These are phyloP conservation scores for Rubia balearica DNA, from an alignment of 305 asterid genomes.

Conservation along the genomic window DNA sequence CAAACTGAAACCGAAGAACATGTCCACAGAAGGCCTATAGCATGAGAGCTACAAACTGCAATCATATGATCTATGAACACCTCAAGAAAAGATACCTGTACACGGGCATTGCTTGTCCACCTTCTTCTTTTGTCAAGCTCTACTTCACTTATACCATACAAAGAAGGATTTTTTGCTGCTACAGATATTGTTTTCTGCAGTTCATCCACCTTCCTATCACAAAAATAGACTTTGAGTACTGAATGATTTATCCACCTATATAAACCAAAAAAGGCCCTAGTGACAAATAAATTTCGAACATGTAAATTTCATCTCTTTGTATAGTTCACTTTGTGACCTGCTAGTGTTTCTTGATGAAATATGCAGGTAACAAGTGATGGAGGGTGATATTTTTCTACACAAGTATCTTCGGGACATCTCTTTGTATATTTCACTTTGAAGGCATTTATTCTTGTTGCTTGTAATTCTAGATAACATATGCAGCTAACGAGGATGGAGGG, in stretches of 20 bases:
- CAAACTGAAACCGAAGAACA: neutral
- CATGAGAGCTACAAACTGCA: slow-evolving; percentile 1
- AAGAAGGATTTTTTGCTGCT: slow-evolving; percentile 76
- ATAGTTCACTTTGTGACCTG: neutral
- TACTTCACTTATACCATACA: slow-evolving; percentile 57
- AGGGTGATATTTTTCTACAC: neutral
- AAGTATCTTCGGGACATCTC: neutral
- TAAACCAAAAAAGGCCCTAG: slow-evolving; percentile 1
- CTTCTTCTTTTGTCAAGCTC: slow-evolving; percentile 84
- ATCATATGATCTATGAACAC: neutral
- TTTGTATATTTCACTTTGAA: neutral
- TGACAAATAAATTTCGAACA: neutral
- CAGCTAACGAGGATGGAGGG: neutral
- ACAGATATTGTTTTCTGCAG: slow-evolving; percentile 78
- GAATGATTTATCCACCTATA: slow-evolving; percentile 11
- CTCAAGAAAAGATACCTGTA: slow-evolving; percentile 47
- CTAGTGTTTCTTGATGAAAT: neutral
- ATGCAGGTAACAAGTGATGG: neutral
- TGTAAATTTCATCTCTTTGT: neutral
- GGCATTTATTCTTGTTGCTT: slow-evolving; percentile 2
- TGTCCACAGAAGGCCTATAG: neutral
- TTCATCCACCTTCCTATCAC: slow-evolving; percentile 88
- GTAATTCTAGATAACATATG: neutral
- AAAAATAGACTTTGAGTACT: slow-evolving; percentile 40
- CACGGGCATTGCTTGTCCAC: slow-evolving; percentile 89